Evolutionary conservation across 106 monocot genomes (phyloP), one percentile per base, ranked within the genome.

Genomic region (Acanthochlamys bracteata): DNA sequence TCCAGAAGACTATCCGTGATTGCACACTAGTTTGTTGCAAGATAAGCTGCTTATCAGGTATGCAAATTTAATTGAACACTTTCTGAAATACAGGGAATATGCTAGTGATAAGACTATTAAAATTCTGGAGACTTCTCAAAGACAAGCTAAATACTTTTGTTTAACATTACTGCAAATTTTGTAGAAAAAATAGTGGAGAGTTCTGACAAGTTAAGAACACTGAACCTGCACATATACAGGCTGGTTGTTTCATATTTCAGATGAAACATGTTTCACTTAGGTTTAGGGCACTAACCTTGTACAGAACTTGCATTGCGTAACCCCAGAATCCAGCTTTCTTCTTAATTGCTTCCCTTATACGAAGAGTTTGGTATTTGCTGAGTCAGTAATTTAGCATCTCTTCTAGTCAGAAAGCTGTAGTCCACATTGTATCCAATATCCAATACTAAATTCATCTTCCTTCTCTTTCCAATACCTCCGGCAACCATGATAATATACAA

Each of bases 241-340:
- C 3, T 42, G 47, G 16, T 17, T 11, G 26, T 66, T 40, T 27
- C 26, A 24, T 10, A 41, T 9, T n/a, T 12, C 60, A 12, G 17
- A 49, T 49, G 49, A 49, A 33, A 33, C 33, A 33, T 33, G 33
- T 1, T 10, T 49, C 49, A 49, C 2, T 4, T 9, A 12, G 17
- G 49, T 49, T 3, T 49, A 55, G 41, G 53, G 22, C 10, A 14
- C 61, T 52, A 19, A 89, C 89, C 85, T 86, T 85, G 74, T 85
- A 86, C 7, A 78, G 45, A 24, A 83, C 62, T 68, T 78, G 85
- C 90, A 90, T 83, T 42, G 67, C 9, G 59, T 76, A 68, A 52
- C 81, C 84, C 84, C 69, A 79, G 47, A 74, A 68, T 53, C 81
- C 89, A 67, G 83, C 83, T 46, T 20, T 72, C 67, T 74, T 39